phyloP scores from a whole-genome alignment of 331 rosid species.

The Stylosanthes scabra region DNA sequence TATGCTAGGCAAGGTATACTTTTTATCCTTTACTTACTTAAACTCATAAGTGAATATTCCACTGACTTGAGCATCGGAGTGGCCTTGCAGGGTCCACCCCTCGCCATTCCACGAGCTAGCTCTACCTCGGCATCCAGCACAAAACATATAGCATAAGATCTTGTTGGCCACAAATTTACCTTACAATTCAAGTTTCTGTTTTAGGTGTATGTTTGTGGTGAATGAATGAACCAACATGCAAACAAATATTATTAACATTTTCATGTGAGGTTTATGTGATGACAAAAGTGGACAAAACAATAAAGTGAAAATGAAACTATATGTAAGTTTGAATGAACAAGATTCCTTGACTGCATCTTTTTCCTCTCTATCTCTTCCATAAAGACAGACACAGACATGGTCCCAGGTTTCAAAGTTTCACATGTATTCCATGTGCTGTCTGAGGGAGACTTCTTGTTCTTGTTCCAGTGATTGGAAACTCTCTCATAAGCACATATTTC shows the following conservation, averaged over 20 bases:
- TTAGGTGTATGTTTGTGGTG: not conserved
- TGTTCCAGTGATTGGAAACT: constrained; percentile 20
- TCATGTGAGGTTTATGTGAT: not conserved
- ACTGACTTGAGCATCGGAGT: too few species aligned
- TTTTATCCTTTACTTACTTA: too few species aligned
- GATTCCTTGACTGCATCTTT: constrained; percentile 43
- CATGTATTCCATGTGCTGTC: constrained; percentile 58
- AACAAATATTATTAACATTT: constrained; percentile 21
- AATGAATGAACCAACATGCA: constrained; percentile 14
- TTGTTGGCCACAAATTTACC: constrained; percentile 15
- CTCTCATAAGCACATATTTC: constrained; percentile 24
- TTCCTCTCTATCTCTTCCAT: not conserved
- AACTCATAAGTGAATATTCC: too few species aligned
- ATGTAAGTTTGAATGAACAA: not conserved
- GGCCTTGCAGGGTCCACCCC: too few species aligned
- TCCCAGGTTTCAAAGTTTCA: constrained; percentile 44
- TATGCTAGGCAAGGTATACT: too few species aligned
- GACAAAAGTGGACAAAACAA: not conserved
- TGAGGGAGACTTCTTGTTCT: constrained; percentile 46
- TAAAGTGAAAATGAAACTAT: not conserved
- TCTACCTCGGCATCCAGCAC: too few species aligned
- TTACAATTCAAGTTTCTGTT: constrained; percentile 8
- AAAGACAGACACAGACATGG: constrained; percentile 40
- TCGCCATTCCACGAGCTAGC: too few species aligned
- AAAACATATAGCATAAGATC: not conserved